Evolutionary conservation across 1,284 basidiomycete species (phyloP).

Genomic region (Fomitopsis betulina): DNA sequence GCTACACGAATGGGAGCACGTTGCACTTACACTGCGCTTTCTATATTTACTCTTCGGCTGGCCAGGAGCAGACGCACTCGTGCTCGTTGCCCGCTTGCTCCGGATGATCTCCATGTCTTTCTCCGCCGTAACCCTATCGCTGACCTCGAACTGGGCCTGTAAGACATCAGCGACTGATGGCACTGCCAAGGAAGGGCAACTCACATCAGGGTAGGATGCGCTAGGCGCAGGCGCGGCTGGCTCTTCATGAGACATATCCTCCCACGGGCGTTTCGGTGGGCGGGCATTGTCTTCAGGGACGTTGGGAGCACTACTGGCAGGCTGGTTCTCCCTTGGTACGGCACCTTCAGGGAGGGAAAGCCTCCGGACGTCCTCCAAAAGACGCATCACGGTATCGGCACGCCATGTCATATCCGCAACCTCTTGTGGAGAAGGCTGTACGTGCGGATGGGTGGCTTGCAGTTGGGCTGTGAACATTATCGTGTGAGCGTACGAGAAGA

Average conservation of each 20-base stretch:
- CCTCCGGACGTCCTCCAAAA: slow-evolving; percentile 58
- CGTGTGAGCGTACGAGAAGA: background rate
- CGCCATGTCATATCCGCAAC: slow-evolving; percentile 62
- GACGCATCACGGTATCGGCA: slow-evolving; percentile 57
- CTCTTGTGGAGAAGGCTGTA: slow-evolving; percentile 50
- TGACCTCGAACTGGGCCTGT: slow-evolving; percentile 11
- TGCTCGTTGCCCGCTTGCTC: slow-evolving; percentile 65
- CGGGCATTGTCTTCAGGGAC: slow-evolving; percentile 35
- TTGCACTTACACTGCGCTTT: slow-evolving; percentile 68
- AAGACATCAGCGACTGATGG: background rate
- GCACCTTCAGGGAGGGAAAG: slow-evolving; percentile 28
- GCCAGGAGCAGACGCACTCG: slow-evolving; percentile 27
- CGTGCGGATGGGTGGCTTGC: slow-evolving; percentile 39
- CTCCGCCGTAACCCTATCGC: slow-evolving; percentile 51
- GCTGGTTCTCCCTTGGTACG: slow-evolving; percentile 21
- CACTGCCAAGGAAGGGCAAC: slow-evolving; percentile 1
- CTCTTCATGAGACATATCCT: slow-evolving; percentile 52
- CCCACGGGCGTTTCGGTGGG: slow-evolving; percentile 73
- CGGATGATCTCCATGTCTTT: slow-evolving; percentile 80
- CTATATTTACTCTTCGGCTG: slow-evolving; percentile 73
- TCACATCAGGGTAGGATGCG: slow-evolving; percentile 22
- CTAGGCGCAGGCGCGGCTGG: slow-evolving; percentile 9
- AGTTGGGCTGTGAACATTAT: slow-evolving; percentile 35
- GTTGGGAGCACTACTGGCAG: slow-evolving; percentile 18
- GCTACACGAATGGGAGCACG: slow-evolving; percentile 17